Evolutionary conservation across 2,329 filamentous ascomycete genomes (phyloP).

Genomic region (Fusarium sp.): DNA sequence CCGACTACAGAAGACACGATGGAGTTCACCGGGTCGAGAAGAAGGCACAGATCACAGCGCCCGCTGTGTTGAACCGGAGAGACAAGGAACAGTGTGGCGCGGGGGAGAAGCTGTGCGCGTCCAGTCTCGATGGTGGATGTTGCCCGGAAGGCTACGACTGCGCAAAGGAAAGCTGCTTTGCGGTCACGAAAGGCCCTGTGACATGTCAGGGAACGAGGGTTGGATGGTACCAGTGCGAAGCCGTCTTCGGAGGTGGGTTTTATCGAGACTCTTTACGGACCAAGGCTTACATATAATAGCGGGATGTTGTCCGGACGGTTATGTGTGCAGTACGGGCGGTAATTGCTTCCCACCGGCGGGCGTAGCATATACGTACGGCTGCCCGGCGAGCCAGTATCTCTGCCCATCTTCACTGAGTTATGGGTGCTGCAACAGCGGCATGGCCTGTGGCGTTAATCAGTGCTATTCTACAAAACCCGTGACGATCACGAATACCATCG

Average conservation of each 20-base stretch:
- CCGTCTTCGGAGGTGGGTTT: slow-evolving; percentile 50
- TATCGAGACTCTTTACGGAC: background rate
- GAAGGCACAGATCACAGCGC: slow-evolving; percentile 38
- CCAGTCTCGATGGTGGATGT: slow-evolving; percentile 58
- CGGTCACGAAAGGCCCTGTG: slow-evolving; percentile 57
- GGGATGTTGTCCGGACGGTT: slow-evolving; percentile 59
- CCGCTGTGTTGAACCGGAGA: slow-evolving; percentile 27
- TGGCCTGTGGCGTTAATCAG: slow-evolving; percentile 59
- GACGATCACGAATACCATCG: slow-evolving; percentile 58
- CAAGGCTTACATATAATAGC: slow-evolving; percentile 47
- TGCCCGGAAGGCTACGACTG: slow-evolving; percentile 63
- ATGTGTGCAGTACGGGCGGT: slow-evolving; percentile 53
- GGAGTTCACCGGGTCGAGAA: slow-evolving; percentile 49
- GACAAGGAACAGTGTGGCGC: slow-evolving; percentile 42
- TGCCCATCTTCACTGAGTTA: slow-evolving; percentile 64
- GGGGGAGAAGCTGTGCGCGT: slow-evolving; percentile 50
- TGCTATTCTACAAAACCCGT: slow-evolving; percentile 62
- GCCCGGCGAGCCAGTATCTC: slow-evolving; percentile 57
- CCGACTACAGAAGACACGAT: slow-evolving; percentile 45
- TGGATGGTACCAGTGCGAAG: slow-evolving; percentile 56
- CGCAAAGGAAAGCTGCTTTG: slow-evolving; percentile 59
- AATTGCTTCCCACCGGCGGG: slow-evolving; percentile 60
- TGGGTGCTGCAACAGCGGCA: slow-evolving; percentile 64
- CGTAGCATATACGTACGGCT: slow-evolving; percentile 53
- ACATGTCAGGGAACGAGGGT: slow-evolving; percentile 49